Percentiles rank a stretch among this genome's conserved stretches.
phyloP scores from a whole-genome alignment of 345 rosid species.

The Alliaria petiolata region DNA sequence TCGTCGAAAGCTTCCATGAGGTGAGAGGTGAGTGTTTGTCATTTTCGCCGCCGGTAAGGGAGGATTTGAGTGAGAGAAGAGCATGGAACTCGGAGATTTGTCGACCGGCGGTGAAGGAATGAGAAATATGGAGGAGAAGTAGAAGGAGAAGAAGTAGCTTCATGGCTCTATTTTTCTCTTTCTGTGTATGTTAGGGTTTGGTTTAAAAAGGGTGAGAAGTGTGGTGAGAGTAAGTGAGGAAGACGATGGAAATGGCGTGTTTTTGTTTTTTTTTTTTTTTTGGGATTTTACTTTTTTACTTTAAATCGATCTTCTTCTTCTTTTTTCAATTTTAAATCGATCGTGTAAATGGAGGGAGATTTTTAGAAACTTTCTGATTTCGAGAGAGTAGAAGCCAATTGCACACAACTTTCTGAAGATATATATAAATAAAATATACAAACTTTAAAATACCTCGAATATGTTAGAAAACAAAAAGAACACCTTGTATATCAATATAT shows the following conservation, averaged over 20 bases:
- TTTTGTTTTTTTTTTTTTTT: not conserved
- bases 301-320: no score
- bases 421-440: no score
- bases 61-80: conserved; percentile 66
- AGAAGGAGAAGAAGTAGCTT: conserved; percentile 45
- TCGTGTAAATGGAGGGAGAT: not conserved
- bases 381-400: no score
- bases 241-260: conserved; percentile 11
- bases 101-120: conserved; percentile 25
- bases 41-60: conserved; percentile 46
- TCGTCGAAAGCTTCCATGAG: conserved; percentile 53
- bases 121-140: conserved; percentile 41
- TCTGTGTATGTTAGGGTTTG: conserved; percentile 14
- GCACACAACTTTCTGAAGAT: no score
- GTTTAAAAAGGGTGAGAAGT: conserved; percentile 15
- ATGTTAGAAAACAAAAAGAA: no score
- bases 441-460: no score
- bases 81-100: conserved; percentile 51
- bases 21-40: conserved; percentile 35
- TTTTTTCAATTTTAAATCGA: no score
- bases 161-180: conserved; percentile 7
- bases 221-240: conserved; percentile 30
- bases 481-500: no score
- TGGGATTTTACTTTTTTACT: not conserved
- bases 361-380: no score